Evolutionary conservation across 2,329 filamentous ascomycete genomes (phyloP).

Genomic region (Venturia pyrina): DNA sequence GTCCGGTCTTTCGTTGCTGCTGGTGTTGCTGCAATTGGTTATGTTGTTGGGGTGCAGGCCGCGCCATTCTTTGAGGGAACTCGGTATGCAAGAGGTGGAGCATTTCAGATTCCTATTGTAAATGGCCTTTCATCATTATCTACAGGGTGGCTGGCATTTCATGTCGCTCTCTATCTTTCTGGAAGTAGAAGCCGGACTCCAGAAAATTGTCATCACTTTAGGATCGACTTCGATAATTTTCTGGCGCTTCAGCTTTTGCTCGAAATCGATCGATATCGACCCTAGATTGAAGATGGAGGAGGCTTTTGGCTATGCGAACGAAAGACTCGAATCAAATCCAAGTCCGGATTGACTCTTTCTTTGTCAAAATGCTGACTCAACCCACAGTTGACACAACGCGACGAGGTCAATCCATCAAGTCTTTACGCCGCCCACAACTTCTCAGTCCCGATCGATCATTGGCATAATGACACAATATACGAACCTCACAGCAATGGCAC

Average conservation of each 20-base stretch:
- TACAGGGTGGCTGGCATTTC: no score
- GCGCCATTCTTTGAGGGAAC: neutral
- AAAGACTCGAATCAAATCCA: no score
- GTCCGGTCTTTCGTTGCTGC: neutral
- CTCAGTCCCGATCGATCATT: conserved; percentile 62
- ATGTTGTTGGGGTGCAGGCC: neutral
- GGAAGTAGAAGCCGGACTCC: no score
- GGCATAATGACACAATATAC: conserved; percentile 69
- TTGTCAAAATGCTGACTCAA: neutral
- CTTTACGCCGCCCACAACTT: conserved; percentile 28
- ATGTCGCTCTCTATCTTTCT: no score
- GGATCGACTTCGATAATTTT: neutral
- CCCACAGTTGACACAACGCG: neutral
- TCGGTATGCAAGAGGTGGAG: neutral
- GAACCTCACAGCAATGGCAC: conserved; percentile 61
- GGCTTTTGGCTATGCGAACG: no score
- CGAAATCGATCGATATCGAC: no score
- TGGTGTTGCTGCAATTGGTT: neutral
- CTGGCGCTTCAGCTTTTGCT: no score
- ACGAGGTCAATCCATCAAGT: neutral
- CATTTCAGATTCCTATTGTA: neutral
- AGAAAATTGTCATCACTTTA: no score
- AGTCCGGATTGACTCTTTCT: no score
- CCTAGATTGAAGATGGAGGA: no score
- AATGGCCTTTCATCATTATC: neutral